A percentile compares a stretch with the other conserved stretches of the same genome.
Conservation (phyloP, 805 yeast species). For the Candida namnaoensis region DNA sequence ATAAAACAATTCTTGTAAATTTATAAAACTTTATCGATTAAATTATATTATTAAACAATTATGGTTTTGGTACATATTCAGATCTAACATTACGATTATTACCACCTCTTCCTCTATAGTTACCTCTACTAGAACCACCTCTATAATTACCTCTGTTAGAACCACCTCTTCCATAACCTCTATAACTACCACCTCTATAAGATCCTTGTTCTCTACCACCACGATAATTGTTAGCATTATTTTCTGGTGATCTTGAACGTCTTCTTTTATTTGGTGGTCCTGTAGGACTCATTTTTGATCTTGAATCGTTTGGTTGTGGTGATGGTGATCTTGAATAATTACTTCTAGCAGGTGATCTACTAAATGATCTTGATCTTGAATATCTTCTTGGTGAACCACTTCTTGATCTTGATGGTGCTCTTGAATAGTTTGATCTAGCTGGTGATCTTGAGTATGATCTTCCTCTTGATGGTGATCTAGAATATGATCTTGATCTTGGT, state of each 20-base stretch:
- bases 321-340: constrained; percentile 6
- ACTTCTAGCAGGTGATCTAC: constrained; percentile 6
- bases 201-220: too few relatives aligned
- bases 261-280: constrained; percentile 5
- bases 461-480: constrained; percentile 7
- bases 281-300: constrained; percentile 3
- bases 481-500: constrained; percentile 2
- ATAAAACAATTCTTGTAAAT: too few relatives aligned
- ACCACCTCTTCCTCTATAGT: neutral
- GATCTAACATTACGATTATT: constrained; percentile 1
- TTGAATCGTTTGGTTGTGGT: constrained; percentile 1
- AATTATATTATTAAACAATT: too few relatives aligned
- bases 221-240: neutral
- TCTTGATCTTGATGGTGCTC: constrained; percentile 16
- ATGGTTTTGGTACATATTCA: neutral
- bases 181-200: too few relatives aligned
- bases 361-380: constrained; percentile 4
- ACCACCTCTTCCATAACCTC: too few relatives aligned
- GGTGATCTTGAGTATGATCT: constrained; percentile 9
- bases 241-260: constrained; percentile 7
- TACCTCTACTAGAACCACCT: neutral
- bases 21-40: too few relatives aligned
- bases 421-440: constrained; percentile 2
- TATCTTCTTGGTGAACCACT: neutral
- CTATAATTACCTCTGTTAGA: neutral